Conservation (phyloP, 129 eudicot genomes). For the Helichrysum umbraculigerum region DNA sequence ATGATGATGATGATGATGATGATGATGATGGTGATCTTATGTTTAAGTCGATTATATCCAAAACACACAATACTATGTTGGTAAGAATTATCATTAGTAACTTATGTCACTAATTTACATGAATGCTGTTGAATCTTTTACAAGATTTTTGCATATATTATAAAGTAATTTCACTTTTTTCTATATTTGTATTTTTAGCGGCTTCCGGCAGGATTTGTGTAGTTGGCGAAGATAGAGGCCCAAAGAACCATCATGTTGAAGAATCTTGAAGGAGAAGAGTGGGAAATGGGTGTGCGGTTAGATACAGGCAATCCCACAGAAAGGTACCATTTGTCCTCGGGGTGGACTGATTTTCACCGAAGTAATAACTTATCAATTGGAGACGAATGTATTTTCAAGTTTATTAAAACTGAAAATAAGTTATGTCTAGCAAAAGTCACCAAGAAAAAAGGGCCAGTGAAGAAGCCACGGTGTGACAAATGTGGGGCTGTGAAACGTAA, state of each 20-base stretch:
- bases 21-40: neutral
- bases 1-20: neutral
- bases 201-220: neutral
- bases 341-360: constrained; percentile 5
- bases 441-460: neutral
- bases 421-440: neutral
- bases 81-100: neutral
- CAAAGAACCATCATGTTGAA: neutral
- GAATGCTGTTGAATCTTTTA: neutral
- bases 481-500: neutral
- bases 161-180: neutral
- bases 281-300: neutral
- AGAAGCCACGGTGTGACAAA: neutral
- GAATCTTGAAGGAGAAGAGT: neutral
- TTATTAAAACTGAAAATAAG: neutral
- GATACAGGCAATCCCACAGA: neutral
- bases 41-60: neutral
- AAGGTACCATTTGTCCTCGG: neutral
- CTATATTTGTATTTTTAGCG: neutral
- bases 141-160: neutral
- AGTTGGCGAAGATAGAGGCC: neutral
- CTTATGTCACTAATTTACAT: neutral
- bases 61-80: neutral
- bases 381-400: constrained; percentile 17
- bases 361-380: neutral